A percentile compares a stretch with the other conserved stretches of the same genome.
phyloP scores from a whole-genome alignment of 352 stramenopile species.

The Phytophthora fragariae region DNA sequence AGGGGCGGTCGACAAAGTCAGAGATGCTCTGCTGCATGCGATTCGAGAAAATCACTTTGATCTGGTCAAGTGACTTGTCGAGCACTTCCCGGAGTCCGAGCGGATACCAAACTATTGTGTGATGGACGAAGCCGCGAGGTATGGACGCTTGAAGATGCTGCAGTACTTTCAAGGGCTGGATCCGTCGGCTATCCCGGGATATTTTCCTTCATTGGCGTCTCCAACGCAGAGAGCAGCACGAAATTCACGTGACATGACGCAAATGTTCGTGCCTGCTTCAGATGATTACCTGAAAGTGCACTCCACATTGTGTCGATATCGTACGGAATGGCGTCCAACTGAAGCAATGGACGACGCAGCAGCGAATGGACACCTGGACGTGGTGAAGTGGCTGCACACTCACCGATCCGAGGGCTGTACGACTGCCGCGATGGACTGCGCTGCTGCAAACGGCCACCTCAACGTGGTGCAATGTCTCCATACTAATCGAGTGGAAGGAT shows the following conservation, averaged over 20 bases:
- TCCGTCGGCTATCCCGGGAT: neutral
- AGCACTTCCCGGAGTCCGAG: conserved; percentile 23
- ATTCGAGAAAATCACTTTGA: conserved; percentile 19
- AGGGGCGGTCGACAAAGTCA: conserved; percentile 17
- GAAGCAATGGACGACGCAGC: conserved; percentile 28
- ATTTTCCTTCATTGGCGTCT: neutral
- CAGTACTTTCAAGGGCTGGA: conserved; percentile 22
- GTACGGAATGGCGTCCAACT: conserved; percentile 20
- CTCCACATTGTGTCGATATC: conserved; percentile 11
- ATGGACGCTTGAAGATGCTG: conserved; percentile 26
- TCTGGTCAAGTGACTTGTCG: conserved; percentile 22
- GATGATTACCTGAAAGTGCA: conserved; percentile 24
- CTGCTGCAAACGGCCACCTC: conserved; percentile 27
- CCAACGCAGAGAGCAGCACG: conserved; percentile 10
- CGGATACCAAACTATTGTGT: conserved; percentile 25
- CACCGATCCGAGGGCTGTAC: conserved; percentile 28
- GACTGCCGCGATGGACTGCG: conserved; percentile 24
- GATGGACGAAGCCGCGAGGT: conserved; percentile 27
- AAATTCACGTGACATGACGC: conserved; percentile 2
- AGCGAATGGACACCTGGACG: conserved; percentile 24
- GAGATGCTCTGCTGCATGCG: conserved; percentile 13
- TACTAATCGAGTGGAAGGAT: conserved; percentile 8
- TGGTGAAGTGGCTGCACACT: conserved; percentile 28
- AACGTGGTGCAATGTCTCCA: conserved; percentile 21
- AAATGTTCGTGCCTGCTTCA: conserved; percentile 24